These are phyloP conservation scores for Thermothelomyces thermophilus DNA, from an alignment of 2,329 filamentous ascomycete genomes.

Conservation along the genomic window DNA sequence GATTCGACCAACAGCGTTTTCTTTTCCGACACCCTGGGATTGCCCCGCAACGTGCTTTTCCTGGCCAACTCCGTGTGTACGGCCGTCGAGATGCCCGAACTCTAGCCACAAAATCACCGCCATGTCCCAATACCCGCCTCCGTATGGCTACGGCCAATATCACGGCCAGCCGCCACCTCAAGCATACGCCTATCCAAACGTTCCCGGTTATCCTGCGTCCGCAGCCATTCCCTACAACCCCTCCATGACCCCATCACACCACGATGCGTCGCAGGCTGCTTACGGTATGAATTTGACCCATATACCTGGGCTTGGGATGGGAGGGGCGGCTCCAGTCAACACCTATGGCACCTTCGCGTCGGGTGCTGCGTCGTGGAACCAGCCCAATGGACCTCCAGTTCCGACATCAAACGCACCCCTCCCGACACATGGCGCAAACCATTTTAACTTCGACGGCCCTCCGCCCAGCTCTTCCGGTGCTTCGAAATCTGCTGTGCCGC, in stretches of 20 bases:
- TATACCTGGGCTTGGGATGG: constrained; percentile 36
- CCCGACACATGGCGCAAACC: not conserved
- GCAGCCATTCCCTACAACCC: constrained; percentile 14
- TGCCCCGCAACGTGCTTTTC: not conserved
- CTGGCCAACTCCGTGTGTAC: not conserved
- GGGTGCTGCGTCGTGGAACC: constrained; percentile 14
- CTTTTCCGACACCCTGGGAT: not conserved
- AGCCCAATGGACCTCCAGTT: not conserved
- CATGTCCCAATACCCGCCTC: constrained; percentile 37
- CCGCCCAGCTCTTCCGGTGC: not conserved
- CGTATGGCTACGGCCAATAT: constrained; percentile 30
- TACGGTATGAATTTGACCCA: constrained; percentile 34
- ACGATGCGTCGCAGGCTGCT: constrained; percentile 28
- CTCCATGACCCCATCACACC: constrained; percentile 12
- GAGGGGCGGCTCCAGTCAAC: constrained; percentile 15
- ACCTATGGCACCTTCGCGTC: constrained; percentile 1
- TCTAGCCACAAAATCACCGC: not conserved
- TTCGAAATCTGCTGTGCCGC: not conserved
- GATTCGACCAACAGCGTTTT: no score
- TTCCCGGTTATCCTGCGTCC: constrained; percentile 16
- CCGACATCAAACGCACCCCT: not conserved
- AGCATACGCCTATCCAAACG: constrained; percentile 23
- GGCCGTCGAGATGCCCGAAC: constrained; percentile 6
- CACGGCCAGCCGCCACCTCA: constrained; percentile 26
- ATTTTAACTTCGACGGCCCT: not conserved